phyloP scores from a whole-genome alignment of 1,284 basidiomycete genomes.

The Gymnopus androsaceus region DNA sequence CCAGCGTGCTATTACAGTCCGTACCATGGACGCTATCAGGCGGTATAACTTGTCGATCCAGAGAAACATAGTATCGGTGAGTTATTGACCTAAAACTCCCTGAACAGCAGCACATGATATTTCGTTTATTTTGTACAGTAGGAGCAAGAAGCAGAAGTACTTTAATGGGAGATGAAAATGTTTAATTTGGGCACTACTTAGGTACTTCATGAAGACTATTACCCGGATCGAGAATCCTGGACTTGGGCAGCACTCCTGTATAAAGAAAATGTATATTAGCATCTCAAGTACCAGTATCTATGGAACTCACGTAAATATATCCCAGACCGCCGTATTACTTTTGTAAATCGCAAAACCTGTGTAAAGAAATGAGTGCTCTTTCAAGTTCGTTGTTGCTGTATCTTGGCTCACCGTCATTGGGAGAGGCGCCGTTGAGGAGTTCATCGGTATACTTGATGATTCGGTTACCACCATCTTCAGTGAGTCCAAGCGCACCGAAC shows the following conservation, averaged over 20 bases:
- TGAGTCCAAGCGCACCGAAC: slow-evolving; percentile 51
- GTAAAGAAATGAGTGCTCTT: neutral
- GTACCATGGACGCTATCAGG: slow-evolving; percentile 23
- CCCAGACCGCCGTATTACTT: slow-evolving; percentile 54
- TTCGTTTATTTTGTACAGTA: neutral
- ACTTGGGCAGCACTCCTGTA: slow-evolving; percentile 39
- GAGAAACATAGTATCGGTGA: neutral
- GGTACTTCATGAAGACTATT: too few relatives aligned
- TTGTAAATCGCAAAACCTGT: slow-evolving; percentile 48
- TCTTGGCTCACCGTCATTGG: slow-evolving; percentile 49
- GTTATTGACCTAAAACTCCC: neutral
- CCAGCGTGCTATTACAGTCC: slow-evolving; percentile 34
- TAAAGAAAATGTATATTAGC: slow-evolving; percentile 1
- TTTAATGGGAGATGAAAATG: too few relatives aligned
- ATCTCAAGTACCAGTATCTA: neutral
- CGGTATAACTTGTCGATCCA: slow-evolving; percentile 11
- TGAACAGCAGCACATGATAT: neutral
- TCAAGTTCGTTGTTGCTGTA: neutral
- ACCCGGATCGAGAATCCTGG: slow-evolving; percentile 34
- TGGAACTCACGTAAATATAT: slow-evolving; percentile 47
- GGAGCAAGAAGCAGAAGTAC: too few relatives aligned
- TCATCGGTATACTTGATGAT: slow-evolving; percentile 57
- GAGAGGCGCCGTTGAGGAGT: slow-evolving; percentile 53
- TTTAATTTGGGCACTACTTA: too few relatives aligned
- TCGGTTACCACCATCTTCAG: slow-evolving; percentile 52